A percentile compares a stretch with the other conserved stretches of the same genome.
Evolutionary conservation across 192 early-diverging fungal species (phyloP).

Genomic region (Entomortierella beljakovae): DNA sequence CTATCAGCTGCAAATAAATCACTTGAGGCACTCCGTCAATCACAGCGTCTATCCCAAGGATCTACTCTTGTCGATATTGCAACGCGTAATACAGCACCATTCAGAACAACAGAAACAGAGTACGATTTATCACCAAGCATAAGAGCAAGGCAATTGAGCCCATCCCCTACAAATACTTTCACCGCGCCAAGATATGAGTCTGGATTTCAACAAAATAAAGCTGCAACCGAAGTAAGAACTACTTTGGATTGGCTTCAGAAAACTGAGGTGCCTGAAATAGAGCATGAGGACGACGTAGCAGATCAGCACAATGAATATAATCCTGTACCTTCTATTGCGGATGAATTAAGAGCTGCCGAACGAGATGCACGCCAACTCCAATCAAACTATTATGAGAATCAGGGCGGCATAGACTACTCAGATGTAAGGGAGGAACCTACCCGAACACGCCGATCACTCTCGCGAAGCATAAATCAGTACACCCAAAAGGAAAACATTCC

Average conservation of each 20-base stretch:
- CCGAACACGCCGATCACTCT: slow-evolving; percentile 2
- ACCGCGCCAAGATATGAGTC: neutral
- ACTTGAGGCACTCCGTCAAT: slow-evolving; percentile 15
- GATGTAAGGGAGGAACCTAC: neutral
- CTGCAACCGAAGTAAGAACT: neutral
- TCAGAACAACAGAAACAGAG: slow-evolving; percentile 37
- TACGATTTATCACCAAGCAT: slow-evolving; percentile 32
- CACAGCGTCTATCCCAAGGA: neutral
- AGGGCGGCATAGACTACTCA: neutral
- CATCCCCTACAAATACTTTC: slow-evolving; percentile 7
- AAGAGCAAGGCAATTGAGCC: neutral
- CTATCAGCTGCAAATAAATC: slow-evolving; percentile 3
- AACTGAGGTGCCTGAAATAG: slow-evolving; percentile 10
- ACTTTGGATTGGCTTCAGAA: slow-evolving; percentile 30
- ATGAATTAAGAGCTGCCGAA: neutral
- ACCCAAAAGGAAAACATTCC: slow-evolving; percentile 27
- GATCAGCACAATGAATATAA: neutral
- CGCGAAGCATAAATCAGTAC: neutral
- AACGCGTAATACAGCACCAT: neutral
- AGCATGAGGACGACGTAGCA: neutral
- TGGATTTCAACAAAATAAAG: neutral
- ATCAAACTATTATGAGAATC: neutral
- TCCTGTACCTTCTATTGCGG: slow-evolving; percentile 1
- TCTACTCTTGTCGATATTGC: neutral
- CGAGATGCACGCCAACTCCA: neutral